Evolutionary conservation across 2,329 filamentous ascomycete species (phyloP), one percentile per base, ranked within the genome.

Genomic region (Fusarium avenaceum): DNA sequence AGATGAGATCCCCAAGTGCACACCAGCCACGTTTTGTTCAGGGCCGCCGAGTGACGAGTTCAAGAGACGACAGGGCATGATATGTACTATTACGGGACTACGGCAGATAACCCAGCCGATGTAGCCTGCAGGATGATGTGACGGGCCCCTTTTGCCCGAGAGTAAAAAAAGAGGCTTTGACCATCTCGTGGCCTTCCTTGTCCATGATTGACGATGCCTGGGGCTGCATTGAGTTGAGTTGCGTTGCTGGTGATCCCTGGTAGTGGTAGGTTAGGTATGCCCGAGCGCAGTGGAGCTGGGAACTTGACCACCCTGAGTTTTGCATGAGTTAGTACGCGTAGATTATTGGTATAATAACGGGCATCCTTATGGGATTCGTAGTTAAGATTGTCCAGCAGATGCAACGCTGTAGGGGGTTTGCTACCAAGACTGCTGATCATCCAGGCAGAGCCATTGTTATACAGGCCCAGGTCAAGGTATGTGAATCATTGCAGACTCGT

Each of bases 121-220:
- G 26, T 22, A 55, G 33, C 57, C 46, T 42, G 42, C 33, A 55
- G 33, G 58, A 55, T 42, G 58, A 55, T 42, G 42, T 28, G 39
- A 17, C 20, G 39, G 32, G 40, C 58, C 58, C 50, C 57, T 51
- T 60, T 54, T 45, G 35, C 38, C 52, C 30, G 30, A 59, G 24
- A 52, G 47, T 48, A 35, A 26, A 19, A 48, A 26, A 19, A 48
- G 44, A 52, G 51, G 57, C 59, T 55, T 51, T 59, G 52, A 42
- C 58, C 55, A 57, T 63, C n/a, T 53, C 53, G 10, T 43, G 59
- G 35, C 44, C 39, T 62, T 51, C 47, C 39, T 62, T 51, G 33
- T 17, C 32, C 20, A 42, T 35, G 46, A 57, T 54, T 48, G 52
- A 46, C 22, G 42, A 10, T 45, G 6, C 50, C 30, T 50, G 9